Evolutionary conservation across 1,284 basidiomycete genomes (phyloP), one percentile per base, ranked within the genome.

Genomic region (Hymenochaete sp.): DNA sequence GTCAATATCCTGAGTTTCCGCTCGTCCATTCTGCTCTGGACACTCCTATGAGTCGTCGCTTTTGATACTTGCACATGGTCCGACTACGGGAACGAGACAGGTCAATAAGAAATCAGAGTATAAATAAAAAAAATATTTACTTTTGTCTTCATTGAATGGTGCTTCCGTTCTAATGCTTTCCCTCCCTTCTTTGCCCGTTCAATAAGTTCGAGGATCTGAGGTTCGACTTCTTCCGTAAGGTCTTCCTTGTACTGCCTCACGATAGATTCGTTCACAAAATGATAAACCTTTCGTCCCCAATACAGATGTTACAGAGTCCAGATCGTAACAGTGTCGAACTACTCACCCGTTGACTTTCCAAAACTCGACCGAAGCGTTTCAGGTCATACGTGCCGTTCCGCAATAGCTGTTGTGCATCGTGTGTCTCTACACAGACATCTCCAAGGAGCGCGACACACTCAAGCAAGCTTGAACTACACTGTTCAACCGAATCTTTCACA

Each of bases 361-460:
- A 58, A 13, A 87, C 67, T 47, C 71, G 75, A 26, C 64, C 70
- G 72, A 85, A 82, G 31, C 83, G 70, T 1, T 73, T 77, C 4
- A 85, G 63, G 61, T 86, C 84, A 38, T 67, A 67, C 0, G 81
- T 84, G 0, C 82, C 82, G 51, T 75, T 72, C 19, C 79, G 67
- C 1, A 87, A 68, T n/a, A 82, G 65, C 27, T 74, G 66, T 51
- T 85, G 79, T 5, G 80, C 73, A 58, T 80, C 81, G 49, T 75
- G 65, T 13, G 76, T 73, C 81, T 86, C 80, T 56, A 83, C 77
- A 55, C 79, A 84, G 53, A 82, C 83, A 53, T 83, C 79, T 54
- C 83, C 79, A 67, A 86, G 74, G 0, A 79, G 76, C 49, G 70
- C 64, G 2, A 87, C 82, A 54, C 82, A 85, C 59, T 85, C 82